Evolutionary conservation across 2,329 filamentous ascomycete species (phyloP).

Genomic region (Cordyceps tenuipes): DNA sequence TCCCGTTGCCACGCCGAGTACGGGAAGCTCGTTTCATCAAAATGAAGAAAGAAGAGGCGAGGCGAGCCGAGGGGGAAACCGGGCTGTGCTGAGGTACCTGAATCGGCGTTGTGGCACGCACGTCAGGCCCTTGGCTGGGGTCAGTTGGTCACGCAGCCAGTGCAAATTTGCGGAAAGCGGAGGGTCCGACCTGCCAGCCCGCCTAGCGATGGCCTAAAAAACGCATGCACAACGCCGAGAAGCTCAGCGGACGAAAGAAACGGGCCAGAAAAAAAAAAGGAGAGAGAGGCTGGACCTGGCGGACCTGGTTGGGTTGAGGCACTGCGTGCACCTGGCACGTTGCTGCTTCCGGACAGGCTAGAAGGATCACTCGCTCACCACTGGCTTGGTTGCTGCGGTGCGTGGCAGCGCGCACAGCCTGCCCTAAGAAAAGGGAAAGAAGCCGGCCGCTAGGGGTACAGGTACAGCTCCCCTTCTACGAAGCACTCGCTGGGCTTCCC

Average conservation of each 20-base stretch:
- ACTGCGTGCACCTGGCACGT: too few species aligned
- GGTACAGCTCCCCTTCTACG: not conserved
- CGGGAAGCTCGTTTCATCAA: not conserved
- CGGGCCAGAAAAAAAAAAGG: too few species aligned
- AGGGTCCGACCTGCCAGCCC: not conserved
- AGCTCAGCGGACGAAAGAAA: not conserved
- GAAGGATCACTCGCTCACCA: too few species aligned
- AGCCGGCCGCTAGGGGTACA: too few species aligned
- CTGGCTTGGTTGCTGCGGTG: too few species aligned
- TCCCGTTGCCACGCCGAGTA: constrained; percentile 3
- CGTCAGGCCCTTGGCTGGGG: not conserved
- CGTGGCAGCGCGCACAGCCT: too few species aligned
- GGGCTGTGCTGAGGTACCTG: constrained; percentile 11
- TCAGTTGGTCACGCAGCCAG: constrained; percentile 5
- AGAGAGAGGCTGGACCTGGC: too few species aligned
- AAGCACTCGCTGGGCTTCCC: not conserved
- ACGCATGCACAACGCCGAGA: not conserved
- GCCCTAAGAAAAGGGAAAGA: too few species aligned
- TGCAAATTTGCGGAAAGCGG: not conserved
- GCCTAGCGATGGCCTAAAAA: not conserved
- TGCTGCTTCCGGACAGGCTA: too few species aligned
- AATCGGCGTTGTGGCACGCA: not conserved
- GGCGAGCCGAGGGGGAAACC: not conserved
- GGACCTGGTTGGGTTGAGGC: too few species aligned
- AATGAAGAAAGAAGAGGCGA: not conserved